These are phyloP conservation scores for Lecanosticta acicola DNA, from an alignment of 2,329 filamentous ascomycete species.

Conservation along the genomic window DNA sequence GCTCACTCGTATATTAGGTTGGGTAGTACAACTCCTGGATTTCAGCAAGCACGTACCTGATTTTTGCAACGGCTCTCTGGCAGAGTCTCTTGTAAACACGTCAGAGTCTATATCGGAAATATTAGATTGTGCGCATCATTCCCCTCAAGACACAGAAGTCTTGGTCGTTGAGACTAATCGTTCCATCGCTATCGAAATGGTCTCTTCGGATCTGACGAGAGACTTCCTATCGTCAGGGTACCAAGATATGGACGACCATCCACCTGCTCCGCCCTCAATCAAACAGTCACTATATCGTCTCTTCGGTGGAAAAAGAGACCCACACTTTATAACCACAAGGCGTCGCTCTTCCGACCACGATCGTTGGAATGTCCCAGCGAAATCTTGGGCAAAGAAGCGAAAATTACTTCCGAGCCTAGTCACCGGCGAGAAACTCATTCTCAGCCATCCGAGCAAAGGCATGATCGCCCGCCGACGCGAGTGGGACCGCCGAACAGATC, in stretches of 20 bases:
- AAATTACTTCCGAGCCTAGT: background rate
- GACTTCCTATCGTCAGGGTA: background rate
- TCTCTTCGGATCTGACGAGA: background rate
- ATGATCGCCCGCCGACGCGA: background rate
- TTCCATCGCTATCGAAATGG: background rate
- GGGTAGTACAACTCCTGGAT: too few relatives aligned
- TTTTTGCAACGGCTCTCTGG: background rate
- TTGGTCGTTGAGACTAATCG: too few relatives aligned
- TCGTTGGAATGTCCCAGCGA: background rate
- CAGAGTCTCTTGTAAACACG: background rate
- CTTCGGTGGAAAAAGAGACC: background rate
- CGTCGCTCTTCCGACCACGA: background rate
- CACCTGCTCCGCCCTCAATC: background rate
- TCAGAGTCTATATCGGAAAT: background rate
- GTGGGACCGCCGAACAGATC: background rate
- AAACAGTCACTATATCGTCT: too few relatives aligned
- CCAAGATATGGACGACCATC: background rate
- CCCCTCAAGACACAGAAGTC: background rate
- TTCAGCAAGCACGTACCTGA: too few relatives aligned
- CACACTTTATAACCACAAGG: background rate
- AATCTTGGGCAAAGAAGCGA: background rate
- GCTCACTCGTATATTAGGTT: too few relatives aligned
- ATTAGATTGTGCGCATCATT: background rate
- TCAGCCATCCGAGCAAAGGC: background rate
- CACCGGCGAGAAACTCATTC: background rate